Percentiles rank a stretch among this genome's conserved stretches.
Evolutionary conservation across 2,329 filamentous ascomycete species (phyloP).

Genomic region (Graphilbum sp.): DNA sequence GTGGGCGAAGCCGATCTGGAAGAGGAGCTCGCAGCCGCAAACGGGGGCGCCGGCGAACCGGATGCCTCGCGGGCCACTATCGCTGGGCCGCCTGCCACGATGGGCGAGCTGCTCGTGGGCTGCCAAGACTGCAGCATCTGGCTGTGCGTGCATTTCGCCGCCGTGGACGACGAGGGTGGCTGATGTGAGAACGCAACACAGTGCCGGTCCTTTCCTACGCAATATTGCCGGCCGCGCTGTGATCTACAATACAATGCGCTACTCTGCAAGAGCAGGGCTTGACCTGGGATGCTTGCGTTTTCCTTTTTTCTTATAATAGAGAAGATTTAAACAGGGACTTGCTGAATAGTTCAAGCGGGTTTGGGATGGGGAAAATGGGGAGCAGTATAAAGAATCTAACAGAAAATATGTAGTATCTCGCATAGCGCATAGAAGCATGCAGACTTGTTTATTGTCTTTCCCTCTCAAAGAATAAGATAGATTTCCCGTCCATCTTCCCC

Average conservation of each 20-base stretch:
- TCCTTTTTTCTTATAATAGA: no score
- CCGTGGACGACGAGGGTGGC: constrained; percentile 17
- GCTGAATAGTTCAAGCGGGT: neutral
- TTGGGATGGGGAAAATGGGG: neutral
- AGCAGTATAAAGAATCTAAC: neutral
- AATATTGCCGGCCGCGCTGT: no score
- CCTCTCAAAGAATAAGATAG: constrained; percentile 5
- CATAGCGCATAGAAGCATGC: constrained; percentile 5
- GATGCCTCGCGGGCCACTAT: no score
- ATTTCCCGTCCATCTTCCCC: constrained; percentile 4
- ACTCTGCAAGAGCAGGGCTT: no score
- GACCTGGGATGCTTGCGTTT: no score
- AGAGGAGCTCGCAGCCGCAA: constrained; percentile 19
- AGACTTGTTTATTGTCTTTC: constrained; percentile 5
- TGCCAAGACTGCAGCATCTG: constrained; percentile 52
- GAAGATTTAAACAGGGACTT: no score
- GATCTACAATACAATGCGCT: no score
- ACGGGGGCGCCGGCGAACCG: neutral
- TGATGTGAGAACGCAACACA: neutral
- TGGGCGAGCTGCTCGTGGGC: constrained; percentile 44
- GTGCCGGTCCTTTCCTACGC: no score
- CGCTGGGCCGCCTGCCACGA: constrained; percentile 23
- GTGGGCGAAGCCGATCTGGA: constrained; percentile 44
- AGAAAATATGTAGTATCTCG: constrained; percentile 3
- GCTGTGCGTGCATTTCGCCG: constrained; percentile 47